A percentile compares a stretch with the other conserved stretches of the same genome.
These are phyloP conservation scores for Neoascochyta sp. DNA, from an alignment of 2,329 filamentous ascomycete species.

Conservation along the genomic window DNA sequence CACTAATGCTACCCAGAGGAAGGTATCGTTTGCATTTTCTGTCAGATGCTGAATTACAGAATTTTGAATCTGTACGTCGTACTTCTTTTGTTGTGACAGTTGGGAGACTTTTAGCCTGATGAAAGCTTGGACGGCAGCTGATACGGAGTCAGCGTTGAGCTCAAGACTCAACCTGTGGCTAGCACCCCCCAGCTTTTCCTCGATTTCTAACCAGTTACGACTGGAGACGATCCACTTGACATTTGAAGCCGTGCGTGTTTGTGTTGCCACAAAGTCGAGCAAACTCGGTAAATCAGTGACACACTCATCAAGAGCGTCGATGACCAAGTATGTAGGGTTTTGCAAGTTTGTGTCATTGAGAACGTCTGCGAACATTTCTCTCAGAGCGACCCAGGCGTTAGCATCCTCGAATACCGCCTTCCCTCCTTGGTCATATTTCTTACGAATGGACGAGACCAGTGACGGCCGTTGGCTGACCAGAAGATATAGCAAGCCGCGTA, in stretches of 20 bases:
- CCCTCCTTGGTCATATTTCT: slow-evolving; percentile 35
- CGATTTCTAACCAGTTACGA: slow-evolving; percentile 27
- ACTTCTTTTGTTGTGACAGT: slow-evolving; percentile 25
- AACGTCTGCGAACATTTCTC: slow-evolving; percentile 39
- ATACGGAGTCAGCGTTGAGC: slow-evolving; percentile 35
- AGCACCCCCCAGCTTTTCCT: slow-evolving; percentile 25
- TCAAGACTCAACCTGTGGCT: slow-evolving; percentile 30
- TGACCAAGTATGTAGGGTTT: slow-evolving; percentile 4
- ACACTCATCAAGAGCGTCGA: slow-evolving; percentile 12
- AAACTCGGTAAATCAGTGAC: slow-evolving; percentile 3
- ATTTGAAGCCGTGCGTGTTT: slow-evolving; percentile 2
- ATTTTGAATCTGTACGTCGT: slow-evolving; percentile 38
- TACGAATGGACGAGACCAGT: too few relatives aligned
- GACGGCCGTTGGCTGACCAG: too few relatives aligned
- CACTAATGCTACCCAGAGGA: slow-evolving; percentile 26
- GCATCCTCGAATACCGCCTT: slow-evolving; percentile 39
- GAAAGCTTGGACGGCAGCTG: slow-evolving; percentile 36
- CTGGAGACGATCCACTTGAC: slow-evolving; percentile 17
- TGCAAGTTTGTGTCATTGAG: slow-evolving; percentile 31
- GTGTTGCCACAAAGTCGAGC: slow-evolving; percentile 3
- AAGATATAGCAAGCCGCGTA: too few relatives aligned
- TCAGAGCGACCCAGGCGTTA: slow-evolving; percentile 18
- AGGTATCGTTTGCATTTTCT: slow-evolving; percentile 40
- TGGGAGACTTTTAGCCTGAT: slow-evolving; percentile 36
- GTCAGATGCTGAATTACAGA: slow-evolving; percentile 17